Evolutionary conservation across 2,329 filamentous ascomycete species (phyloP), one percentile per base, ranked within the genome.

Genomic region (Xylaria sp.): DNA sequence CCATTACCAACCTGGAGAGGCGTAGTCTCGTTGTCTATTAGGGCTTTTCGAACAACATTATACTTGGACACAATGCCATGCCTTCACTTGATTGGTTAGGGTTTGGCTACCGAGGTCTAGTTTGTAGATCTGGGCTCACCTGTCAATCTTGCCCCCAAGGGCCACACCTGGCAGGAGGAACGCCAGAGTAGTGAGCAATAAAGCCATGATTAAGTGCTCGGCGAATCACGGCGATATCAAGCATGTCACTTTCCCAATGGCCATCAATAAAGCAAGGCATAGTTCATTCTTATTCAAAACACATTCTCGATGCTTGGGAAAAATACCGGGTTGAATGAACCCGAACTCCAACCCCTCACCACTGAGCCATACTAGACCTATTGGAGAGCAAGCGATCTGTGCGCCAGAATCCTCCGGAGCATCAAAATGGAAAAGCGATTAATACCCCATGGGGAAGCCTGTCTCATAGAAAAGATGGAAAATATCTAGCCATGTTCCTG

Each of bases 1-100:
- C 66, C 66, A 48, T 69, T 69, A 8, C 65, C 66, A 17, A 68
- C 63, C 45, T 69, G 63, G 6, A 69, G 60, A 41, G 65, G 62
- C 13, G 66, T 67, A 2, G 65, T 67, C 17, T 44, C 51, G 34
- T 67, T 68, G 39, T 64, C 56, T n/a, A 68, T 59, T 19, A 66
- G 52, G 19, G 13, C 43, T 11, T 63, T 63, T 13, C 63, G 63
- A 29, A 58, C 48, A 20, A 67, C 52, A 49, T 65, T 65, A 40
- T 63, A 66, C 38, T 55, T 59, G 9, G 59, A 61, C 17, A 67
- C 61, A 8, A 66, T 46, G 4, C 17, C 49, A 21, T 60, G 56
- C 26, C 65, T 66, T 48, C 8, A 18, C 45, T 39, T 6, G 7
- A 9, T 8, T 2, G 4, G 9, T 21, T 56, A 39, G 56, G 39